Base-by-base conservation (phyloP, 2,329 filamentous ascomycete genomes). In the Didymella segeticola region DNA sequence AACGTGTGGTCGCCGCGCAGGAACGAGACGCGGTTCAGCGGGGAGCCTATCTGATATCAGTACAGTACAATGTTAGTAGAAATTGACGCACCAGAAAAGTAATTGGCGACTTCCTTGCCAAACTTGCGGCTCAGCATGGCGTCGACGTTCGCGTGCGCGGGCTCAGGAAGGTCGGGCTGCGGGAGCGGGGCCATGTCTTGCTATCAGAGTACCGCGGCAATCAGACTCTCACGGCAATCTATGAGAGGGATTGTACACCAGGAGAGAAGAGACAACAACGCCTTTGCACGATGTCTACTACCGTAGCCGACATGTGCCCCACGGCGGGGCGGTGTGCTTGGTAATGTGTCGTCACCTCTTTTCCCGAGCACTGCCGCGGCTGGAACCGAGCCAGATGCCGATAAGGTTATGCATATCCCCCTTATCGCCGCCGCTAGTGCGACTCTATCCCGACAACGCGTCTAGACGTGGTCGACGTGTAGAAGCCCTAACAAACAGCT, bases 71-170 rank as follows among this genome's bases (percentile, higher is more conserved):
- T 43, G 33, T 36, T 17, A 36, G 33, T 11, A 26, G 10, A n/a
- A 6, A 14, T n/a, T n/a, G 9, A 9, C 23, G 34, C 67, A 78
- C 77, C 81, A 43, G 89, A 86, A 76, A 93, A 95, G 83, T 95
- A 95, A 77, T 93, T 95, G 70, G 88, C 83, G 57, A 90, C 81
- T 76, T 93, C 90, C 62, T 84, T 87, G 74, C 90, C 90, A 76
- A 92, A 93, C 70, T 88, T 90, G 54, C 85, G 81, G 64, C 86
- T 85, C 67, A 95, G 80, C 86, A 91, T 91, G 30, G 84, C 86
- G 70, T 87, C 85, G 63, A 83, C 75, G 58, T 82, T 78, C 52
- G 80, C 74, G 72, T 86, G 83, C 30, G 83, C 82, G 45, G 85
- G 84, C 61, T 80, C 78, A 23, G 85, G 85, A 47, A 86, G 78